Percentiles rank a stretch among this genome's conserved stretches.
These are phyloP conservation scores for Madurella fahalii DNA, from an alignment of 2,329 filamentous ascomycete species.

Conservation along the genomic window DNA sequence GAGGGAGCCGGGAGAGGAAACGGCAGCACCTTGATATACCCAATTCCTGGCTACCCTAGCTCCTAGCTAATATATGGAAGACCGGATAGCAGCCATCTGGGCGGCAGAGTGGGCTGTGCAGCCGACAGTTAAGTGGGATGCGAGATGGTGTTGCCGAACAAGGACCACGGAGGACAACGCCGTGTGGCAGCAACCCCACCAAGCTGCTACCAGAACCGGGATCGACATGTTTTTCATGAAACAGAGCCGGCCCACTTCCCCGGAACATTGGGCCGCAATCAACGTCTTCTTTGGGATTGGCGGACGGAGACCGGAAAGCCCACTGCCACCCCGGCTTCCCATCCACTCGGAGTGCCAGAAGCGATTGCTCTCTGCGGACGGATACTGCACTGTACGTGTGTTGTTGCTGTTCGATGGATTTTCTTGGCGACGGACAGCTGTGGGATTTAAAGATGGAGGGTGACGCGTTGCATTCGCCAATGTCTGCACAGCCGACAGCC, in stretches of 20 bases:
- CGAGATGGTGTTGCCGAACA: conserved; percentile 10
- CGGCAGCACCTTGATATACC: too few relatives aligned
- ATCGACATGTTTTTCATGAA: conserved; percentile 7
- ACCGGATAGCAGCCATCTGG: too few relatives aligned
- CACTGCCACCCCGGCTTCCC: background rate
- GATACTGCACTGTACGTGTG: too few relatives aligned
- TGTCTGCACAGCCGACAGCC: too few relatives aligned
- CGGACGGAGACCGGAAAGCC: background rate
- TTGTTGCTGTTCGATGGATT: too few relatives aligned
- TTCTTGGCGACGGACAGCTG: too few relatives aligned
- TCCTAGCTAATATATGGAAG: too few relatives aligned
- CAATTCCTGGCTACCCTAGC: too few relatives aligned
- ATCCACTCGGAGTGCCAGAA: conserved; percentile 7
- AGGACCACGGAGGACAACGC: conserved; percentile 9
- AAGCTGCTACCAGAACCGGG: background rate
- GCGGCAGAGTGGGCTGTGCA: background rate
- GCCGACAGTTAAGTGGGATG: conserved; percentile 1
- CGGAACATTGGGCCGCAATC: conserved; percentile 17
- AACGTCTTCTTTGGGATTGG: conserved; percentile 7
- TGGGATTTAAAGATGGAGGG: too few relatives aligned
- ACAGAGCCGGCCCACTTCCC: conserved; percentile 13
- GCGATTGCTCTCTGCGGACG: background rate
- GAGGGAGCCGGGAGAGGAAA: background rate
- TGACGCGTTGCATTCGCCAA: too few relatives aligned
- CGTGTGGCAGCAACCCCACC: background rate